Conservation (phyloP, 2,329 filamentous ascomycete species). For the Xylariales sp. region DNA sequence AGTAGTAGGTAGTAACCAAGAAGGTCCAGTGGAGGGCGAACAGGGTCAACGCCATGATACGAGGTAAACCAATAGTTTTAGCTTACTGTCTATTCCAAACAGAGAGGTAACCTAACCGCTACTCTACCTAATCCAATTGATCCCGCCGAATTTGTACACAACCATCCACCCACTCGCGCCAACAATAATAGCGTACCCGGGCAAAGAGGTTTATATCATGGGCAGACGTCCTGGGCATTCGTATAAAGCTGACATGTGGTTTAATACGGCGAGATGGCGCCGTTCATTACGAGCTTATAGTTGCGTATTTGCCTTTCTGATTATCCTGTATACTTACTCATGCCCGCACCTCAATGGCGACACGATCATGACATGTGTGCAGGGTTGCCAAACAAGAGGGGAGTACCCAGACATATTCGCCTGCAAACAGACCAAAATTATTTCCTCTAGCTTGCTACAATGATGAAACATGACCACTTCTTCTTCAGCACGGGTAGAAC, state of each 20-base stretch:
- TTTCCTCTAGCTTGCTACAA: conserved; percentile 6
- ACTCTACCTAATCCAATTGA: too few relatives aligned
- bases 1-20: too few relatives aligned
- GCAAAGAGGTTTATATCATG: not conserved
- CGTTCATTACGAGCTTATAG: conserved; percentile 17
- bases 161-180: not conserved
- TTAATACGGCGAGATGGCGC: conserved; percentile 11
- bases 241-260: conserved; percentile 12
- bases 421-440: conserved; percentile 11
- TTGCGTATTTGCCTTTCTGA: not conserved
- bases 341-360: not conserved
- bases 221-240: not conserved
- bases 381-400: conserved; percentile 13
- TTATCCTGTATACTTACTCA: not conserved
- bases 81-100: too few relatives aligned
- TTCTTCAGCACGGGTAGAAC: conserved; percentile 4
- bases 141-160: too few relatives aligned
- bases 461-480: conserved; percentile 27
- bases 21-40: too few relatives aligned
- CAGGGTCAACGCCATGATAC: too few relatives aligned
- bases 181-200: not conserved
- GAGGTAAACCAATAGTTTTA: too few relatives aligned
- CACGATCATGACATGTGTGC: conserved; percentile 14
- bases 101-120: too few relatives aligned
- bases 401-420: not conserved